These are phyloP conservation scores for Hypoxylon trugodes DNA, from an alignment of 495 filamentous ascomycete genomes.

Conservation along the genomic window DNA sequence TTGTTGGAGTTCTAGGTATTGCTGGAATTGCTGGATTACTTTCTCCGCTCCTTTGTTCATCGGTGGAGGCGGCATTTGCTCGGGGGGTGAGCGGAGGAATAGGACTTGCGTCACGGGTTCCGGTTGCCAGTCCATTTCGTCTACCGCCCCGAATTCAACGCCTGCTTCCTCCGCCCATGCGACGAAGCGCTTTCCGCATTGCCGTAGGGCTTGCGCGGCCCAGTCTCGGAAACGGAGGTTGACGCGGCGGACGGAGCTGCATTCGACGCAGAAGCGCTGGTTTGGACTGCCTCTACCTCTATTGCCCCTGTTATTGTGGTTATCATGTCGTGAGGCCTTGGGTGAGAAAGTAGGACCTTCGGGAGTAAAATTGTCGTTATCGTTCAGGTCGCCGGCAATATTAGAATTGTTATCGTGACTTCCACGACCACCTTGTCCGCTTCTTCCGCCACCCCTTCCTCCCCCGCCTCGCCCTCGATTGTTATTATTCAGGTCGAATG, in stretches of 20 bases:
- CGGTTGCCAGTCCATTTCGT: conserved; percentile 53
- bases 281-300: neutral
- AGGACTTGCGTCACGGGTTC: conserved; percentile 41
- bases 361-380: neutral
- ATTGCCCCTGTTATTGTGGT: neutral
- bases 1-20: neutral
- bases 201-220: conserved; percentile 14
- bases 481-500: conserved; percentile 1
- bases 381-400: neutral
- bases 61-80: no score
- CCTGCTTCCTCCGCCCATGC: conserved; percentile 48
- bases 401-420: neutral
- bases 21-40: no score
- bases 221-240: conserved; percentile 41
- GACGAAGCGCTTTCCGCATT: conserved; percentile 22
- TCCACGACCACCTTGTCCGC: neutral
- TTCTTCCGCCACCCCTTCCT: no score
- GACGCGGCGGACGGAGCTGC: conserved; percentile 38
- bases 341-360: neutral
- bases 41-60: no score
- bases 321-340: neutral
- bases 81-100: no score
- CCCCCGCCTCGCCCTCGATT: neutral
- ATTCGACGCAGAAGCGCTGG: conserved; percentile 42
- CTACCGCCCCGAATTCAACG: conserved; percentile 34